Percentiles rank a stretch among this genome's conserved stretches.
These are phyloP conservation scores for Rhodotorula sp. DNA, from an alignment of 1,284 basidiomycete species.

Conservation along the genomic window DNA sequence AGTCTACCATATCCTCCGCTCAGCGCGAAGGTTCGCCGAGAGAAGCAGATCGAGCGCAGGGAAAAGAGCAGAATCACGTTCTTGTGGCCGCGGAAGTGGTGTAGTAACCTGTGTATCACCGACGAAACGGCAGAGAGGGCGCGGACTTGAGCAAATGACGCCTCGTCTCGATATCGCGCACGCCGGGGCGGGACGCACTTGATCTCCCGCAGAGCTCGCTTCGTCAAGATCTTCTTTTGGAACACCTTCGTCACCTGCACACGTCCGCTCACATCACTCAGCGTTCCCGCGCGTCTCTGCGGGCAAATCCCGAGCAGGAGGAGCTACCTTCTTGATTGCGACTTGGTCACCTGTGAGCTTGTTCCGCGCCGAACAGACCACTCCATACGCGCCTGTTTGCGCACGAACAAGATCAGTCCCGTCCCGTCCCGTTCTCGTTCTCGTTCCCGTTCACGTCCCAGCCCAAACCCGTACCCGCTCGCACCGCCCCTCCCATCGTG, in stretches of 20 bases:
- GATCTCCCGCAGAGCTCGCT: slow-evolving; percentile 89
- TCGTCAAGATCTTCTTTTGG: slow-evolving; percentile 92
- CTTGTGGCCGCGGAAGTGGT: slow-evolving; percentile 96
- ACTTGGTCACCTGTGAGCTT: slow-evolving; percentile 53
- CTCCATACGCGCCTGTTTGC: slow-evolving; percentile 43
- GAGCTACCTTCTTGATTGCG: slow-evolving; percentile 78
- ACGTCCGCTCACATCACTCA: rapidly evolving
- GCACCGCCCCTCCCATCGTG: neutral
- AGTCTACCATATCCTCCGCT: no score
- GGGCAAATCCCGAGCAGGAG: neutral
- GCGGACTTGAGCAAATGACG: neutral
- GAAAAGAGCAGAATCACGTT: slow-evolving; percentile 60
- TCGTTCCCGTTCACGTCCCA: no score
- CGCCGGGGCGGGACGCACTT: slow-evolving; percentile 61
- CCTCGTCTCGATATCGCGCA: neutral
- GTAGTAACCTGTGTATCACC: slow-evolving; percentile 63
- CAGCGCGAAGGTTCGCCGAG: no score
- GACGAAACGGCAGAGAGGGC: neutral
- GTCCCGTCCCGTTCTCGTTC: neutral
- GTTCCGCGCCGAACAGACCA: slow-evolving; percentile 44
- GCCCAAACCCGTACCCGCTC: neutral
- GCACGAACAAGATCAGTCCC: neutral
- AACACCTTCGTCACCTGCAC: slow-evolving; percentile 86
- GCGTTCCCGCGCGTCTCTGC: no score
- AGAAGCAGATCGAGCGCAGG: no score